Evolutionary conservation across 106 monocot species (phyloP).

Genomic region (Vanilla planifolia): DNA sequence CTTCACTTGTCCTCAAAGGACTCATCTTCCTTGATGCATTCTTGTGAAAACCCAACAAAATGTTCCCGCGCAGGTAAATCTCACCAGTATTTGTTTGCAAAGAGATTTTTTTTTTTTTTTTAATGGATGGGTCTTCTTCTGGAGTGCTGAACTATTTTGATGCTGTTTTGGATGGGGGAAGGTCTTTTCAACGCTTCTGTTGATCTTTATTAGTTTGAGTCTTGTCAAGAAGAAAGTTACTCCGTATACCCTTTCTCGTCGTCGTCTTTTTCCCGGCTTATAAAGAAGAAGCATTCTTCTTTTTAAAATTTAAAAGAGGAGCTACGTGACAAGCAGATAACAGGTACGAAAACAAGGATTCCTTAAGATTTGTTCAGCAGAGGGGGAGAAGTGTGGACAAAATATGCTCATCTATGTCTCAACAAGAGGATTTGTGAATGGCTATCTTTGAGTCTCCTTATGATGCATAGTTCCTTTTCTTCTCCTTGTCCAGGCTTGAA

Average conservation of each 20-base stretch:
- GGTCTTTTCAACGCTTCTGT: background rate
- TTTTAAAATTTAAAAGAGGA: background rate
- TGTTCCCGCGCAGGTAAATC: slow-evolving; percentile 1
- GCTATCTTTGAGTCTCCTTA: background rate
- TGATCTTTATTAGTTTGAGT: background rate
- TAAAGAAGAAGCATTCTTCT: background rate
- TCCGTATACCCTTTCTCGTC: no score
- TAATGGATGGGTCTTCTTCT: background rate
- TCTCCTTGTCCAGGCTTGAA: background rate
- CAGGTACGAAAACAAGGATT: background rate
- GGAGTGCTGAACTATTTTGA: no score
- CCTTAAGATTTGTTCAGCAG: background rate
- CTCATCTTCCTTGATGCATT: background rate
- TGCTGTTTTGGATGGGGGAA: background rate
- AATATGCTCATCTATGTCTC: no score
- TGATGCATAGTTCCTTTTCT: background rate
- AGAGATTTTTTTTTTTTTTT: background rate
- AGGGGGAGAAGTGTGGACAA: no score
- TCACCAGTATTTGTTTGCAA: background rate
- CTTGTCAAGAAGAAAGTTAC: slow-evolving; percentile 2
- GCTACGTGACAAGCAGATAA: background rate
- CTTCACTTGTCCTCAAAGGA: slow-evolving; percentile 10
- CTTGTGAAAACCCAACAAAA: no score
- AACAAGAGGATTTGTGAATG: background rate
- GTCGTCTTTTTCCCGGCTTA: no score